These are phyloP conservation scores for Globisporangium solare DNA, from an alignment of 352 stramenopile genomes.

Conservation along the genomic window DNA sequence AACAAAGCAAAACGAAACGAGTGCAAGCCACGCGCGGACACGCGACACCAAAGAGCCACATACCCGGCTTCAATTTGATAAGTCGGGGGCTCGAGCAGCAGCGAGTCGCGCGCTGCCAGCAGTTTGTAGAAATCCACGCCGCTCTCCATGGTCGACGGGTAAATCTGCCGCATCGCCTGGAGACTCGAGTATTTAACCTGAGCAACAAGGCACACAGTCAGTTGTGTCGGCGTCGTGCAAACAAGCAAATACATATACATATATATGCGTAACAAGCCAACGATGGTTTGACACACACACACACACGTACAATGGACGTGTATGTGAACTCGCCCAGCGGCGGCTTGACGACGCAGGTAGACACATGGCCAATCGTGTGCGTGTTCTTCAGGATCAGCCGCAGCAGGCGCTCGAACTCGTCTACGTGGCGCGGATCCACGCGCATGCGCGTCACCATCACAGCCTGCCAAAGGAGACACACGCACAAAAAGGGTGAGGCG, in stretches of 20 bases:
- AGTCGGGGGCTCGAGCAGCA: conserved; percentile 69
- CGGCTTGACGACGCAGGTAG: conserved; percentile 75
- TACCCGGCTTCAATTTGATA: conserved; percentile 82
- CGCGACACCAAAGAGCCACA: conserved; percentile 3
- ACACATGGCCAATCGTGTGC: conserved; percentile 74
- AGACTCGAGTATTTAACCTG: conserved; percentile 81
- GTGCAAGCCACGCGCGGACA: background rate
- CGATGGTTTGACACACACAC: background rate
- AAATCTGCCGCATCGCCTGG: conserved; percentile 70
- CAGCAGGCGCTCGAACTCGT: conserved; percentile 76
- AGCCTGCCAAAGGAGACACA: conserved; percentile 23
- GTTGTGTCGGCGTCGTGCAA: too few species aligned
- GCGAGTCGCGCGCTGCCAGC: conserved; percentile 63
- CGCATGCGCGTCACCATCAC: conserved; percentile 83
- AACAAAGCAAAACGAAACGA: too few species aligned
- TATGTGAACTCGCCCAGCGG: conserved; percentile 72
- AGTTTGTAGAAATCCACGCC: conserved; percentile 79
- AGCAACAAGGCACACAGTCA: background rate
- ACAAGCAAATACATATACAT: too few species aligned
- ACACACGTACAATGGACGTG: conserved; percentile 67
- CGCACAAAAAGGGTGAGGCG: background rate
- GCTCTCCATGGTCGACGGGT: conserved; percentile 54
- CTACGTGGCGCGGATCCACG: conserved; percentile 63
- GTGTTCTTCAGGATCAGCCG: conserved; percentile 80
- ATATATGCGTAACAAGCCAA: too few species aligned